phyloP scores from a whole-genome alignment of 495 filamentous ascomycete genomes.

The Talaromyces thailandensis region DNA sequence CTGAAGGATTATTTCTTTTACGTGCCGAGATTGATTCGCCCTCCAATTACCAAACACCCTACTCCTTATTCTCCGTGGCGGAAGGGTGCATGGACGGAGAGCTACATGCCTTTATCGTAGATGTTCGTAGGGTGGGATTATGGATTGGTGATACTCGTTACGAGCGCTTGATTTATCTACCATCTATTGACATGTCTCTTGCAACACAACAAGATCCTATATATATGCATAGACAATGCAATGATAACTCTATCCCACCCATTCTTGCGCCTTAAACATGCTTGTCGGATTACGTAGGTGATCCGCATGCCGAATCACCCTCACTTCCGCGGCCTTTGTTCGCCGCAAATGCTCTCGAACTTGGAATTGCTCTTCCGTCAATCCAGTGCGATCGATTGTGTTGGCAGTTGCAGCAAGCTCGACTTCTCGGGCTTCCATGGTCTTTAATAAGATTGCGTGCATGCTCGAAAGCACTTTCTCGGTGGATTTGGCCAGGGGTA shows the following conservation, averaged over 20 bases:
- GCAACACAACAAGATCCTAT: background rate
- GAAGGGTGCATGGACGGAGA: constrained; percentile 81
- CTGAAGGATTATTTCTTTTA: constrained; percentile 85
- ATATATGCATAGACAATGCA: background rate
- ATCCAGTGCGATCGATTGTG: constrained; percentile 1
- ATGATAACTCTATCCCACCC: constrained; percentile 13
- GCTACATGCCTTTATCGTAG: constrained; percentile 49
- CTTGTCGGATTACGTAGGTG: constrained; percentile 53
- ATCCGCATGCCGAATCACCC: constrained; percentile 61
- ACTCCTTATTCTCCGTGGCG: constrained; percentile 44
- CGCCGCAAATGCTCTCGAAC: constrained; percentile 56
- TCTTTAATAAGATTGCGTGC: constrained; percentile 75
- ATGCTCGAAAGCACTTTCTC: constrained; percentile 90
- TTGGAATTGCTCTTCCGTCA: constrained; percentile 40
- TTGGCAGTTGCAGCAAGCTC: constrained; percentile 30
- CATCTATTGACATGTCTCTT: background rate
- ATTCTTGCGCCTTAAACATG: constrained; percentile 27
- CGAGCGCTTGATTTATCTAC: background rate
- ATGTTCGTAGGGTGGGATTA: background rate
- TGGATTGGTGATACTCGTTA: background rate
- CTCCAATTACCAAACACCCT: constrained; percentile 91
- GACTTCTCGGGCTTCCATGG: constrained; percentile 56
- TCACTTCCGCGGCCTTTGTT: constrained; percentile 74
- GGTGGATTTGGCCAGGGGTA: constrained; percentile 73
- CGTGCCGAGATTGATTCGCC: constrained; percentile 82